Conservation (phyloP, 2,329 filamentous ascomycete genomes). For the Penicillium decumbens region DNA sequence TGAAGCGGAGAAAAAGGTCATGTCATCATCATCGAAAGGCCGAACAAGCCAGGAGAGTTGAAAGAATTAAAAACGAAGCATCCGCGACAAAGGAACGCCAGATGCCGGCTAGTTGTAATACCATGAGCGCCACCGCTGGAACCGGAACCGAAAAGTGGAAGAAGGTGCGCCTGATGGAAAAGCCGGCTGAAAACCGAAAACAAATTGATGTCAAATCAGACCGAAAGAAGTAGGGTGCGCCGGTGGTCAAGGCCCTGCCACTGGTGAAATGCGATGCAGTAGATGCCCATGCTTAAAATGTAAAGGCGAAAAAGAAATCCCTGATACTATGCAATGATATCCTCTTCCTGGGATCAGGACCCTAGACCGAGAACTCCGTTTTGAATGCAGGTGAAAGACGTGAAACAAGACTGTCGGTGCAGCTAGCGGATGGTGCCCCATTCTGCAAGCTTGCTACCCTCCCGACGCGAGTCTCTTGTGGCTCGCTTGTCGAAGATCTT, state of each 20-base stretch:
- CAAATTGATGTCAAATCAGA: neutral
- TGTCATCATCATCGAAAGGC: conserved; percentile 27
- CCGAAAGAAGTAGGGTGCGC: neutral
- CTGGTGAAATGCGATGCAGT: neutral
- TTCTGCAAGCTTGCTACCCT: conserved; percentile 63
- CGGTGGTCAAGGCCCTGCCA: neutral
- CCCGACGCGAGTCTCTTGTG: conserved; percentile 63
- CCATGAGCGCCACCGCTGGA: conserved; percentile 34
- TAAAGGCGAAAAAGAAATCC: conserved; percentile 13
- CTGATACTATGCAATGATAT: conserved; percentile 24
- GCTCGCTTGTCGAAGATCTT: conserved; percentile 85
- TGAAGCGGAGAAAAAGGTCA: conserved; percentile 18
- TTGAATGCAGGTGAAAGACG: conserved; percentile 31
- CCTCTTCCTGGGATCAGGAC: conserved; percentile 17
- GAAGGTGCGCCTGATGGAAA: conserved; percentile 11
- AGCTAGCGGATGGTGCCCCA: conserved; percentile 71
- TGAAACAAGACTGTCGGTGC: conserved; percentile 10
- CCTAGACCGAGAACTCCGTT: conserved; percentile 29
- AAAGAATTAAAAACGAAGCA: conserved; percentile 9
- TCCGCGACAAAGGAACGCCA: conserved; percentile 20
- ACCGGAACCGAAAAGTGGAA: conserved; percentile 19
- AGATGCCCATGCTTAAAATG: conserved; percentile 23
- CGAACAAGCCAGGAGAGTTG: conserved; percentile 8
- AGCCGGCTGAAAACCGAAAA: conserved; percentile 7
- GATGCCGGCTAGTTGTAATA: conserved; percentile 21